Evolutionary conservation across 257 asterid species (phyloP), one percentile per base, ranked within the genome.

Genomic region (Cinchona pubescens): DNA sequence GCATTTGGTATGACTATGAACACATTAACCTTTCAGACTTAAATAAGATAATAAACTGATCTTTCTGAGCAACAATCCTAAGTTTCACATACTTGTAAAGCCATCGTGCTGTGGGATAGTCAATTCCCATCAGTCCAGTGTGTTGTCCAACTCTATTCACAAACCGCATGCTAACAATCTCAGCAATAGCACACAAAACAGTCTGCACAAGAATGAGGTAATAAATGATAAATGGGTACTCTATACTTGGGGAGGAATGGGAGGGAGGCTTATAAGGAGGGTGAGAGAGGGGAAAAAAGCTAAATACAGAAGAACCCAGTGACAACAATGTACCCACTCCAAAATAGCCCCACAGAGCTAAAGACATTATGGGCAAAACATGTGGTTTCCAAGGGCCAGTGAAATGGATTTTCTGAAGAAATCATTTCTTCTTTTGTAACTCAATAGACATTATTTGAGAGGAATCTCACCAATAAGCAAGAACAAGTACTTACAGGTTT

Each of bases 51-150:
- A 18, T 21, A 14, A 13, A 35, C 4, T 2, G 13, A 5, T 71
- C 27, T 35, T 56, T n/a, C n/a, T 30, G 18, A 27, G 23, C 65
- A 65, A 62, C 27, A 64, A 14, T 37, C 49, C 48, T 3, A 13
- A 35, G 70, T 16, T 2, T 56, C 6, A 0, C 90, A 43, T 90
- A 94, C 99, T 88, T 88, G 91, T 90, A 84, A 67, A 94, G 98
- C 99, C 99, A 94, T 25, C 89, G 79, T 75, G 97, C 96, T 0
- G 99, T 94, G 49, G 98, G 91, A 81, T 87, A 92, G 87, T 94
- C 99, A 30, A 94, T 91, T 84, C 99, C 98, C 98, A 94, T 89
- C 66, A 94, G 82, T 80, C 99, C 99, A 42, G 88, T 82, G 29
- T 90, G 92, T 65, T 88, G 98, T 72, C 96, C 96, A 37, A 86